Evolutionary conservation across 768 basidiomycete genomes (phyloP), one percentile per base, ranked within the genome.

Genomic region (Boletus sensibilis): DNA sequence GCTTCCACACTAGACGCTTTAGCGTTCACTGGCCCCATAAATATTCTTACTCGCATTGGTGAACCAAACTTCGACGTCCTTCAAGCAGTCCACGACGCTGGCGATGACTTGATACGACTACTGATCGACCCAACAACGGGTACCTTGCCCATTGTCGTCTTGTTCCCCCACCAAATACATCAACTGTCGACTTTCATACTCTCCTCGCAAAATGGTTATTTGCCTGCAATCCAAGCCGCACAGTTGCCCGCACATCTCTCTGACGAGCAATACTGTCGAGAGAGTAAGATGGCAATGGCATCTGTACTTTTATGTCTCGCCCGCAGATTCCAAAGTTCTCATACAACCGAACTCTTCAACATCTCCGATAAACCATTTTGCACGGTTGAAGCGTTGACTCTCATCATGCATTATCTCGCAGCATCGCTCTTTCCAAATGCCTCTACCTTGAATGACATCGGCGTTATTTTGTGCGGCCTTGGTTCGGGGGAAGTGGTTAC

Each of bases 381-480:
- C 23, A 63, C 71, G 11, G 71, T 70, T 23, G 70, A 74, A 20
- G 74, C 75, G 2, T 59, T 81, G 31, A 64, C 75, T 43, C 72
- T 81, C 10, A 50, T 81, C 42, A 68, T 81, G 47, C 80, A 81
- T 58, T 82, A 82, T 63, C 62, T 81, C 25, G 77, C 80, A 0
- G 67, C 80, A 1, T 72, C 78, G 1, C 68, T 80, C 35, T 70
- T 70, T 56, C 79, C 79, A 5, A 74, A 75, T 13, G 73, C 80
- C 2, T 76, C 77, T 29, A 77, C 76, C 23, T 75, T 76, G 67
- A 82, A 82, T 59, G 80, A 82, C 53, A 75, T 80, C 31, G 80
- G 80, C 18, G 79, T 82, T 53, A 63, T 82, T 27, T 61, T 82
- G 10, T 77, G 79, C 18, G 66, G 72, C 4, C 62, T 79, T 41